phyloP scores from a whole-genome alignment of 164 flowering plant genomes.

The Vitis riparia region DNA sequence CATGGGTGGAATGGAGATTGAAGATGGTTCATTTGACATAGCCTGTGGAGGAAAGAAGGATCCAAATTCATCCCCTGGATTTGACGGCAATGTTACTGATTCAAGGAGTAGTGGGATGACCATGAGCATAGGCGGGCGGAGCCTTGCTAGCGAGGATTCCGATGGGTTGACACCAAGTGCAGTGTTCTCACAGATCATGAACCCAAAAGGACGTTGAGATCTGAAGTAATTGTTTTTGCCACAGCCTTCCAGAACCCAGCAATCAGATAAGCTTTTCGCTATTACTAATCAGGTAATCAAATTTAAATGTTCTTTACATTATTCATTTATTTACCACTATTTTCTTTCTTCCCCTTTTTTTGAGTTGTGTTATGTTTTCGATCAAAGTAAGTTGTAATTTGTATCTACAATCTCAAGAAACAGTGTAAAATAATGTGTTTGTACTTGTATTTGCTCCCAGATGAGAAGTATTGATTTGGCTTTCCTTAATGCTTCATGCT shows the following conservation, averaged over 20 bases:
- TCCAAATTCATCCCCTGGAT: slow-evolving; percentile 33
- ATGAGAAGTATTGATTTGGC: too few species aligned
- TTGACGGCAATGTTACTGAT: slow-evolving; percentile 52
- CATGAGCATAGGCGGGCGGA: slow-evolving; percentile 81
- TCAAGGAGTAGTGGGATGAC: slow-evolving; percentile 81
- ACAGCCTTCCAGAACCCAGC: not conserved
- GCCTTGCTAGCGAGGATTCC: slow-evolving; percentile 84
- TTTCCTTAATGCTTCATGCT: too few species aligned
- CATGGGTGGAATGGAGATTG: slow-evolving; percentile 32
- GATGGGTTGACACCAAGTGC: slow-evolving; percentile 90
- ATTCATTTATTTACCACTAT: slow-evolving; percentile 6
- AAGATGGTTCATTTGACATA: slow-evolving; percentile 32
- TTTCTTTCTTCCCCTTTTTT: too few species aligned
- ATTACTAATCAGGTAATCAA: not conserved
- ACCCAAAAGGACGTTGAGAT: slow-evolving; percentile 79
- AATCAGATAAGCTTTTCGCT: not conserved
- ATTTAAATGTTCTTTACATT: slow-evolving; percentile 1
- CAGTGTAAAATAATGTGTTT: slow-evolving; percentile 16
- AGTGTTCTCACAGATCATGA: slow-evolving; percentile 92
- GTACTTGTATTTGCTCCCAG: not conserved
- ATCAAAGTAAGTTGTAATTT: slow-evolving; percentile 11
- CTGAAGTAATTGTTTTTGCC: not conserved
- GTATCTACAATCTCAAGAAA: slow-evolving; percentile 13
- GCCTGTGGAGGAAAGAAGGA: slow-evolving; percentile 54
- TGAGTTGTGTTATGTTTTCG: not conserved